These are phyloP conservation scores for Lophiotrema nucula DNA, from an alignment of 495 filamentous ascomycete genomes.

Conservation along the genomic window DNA sequence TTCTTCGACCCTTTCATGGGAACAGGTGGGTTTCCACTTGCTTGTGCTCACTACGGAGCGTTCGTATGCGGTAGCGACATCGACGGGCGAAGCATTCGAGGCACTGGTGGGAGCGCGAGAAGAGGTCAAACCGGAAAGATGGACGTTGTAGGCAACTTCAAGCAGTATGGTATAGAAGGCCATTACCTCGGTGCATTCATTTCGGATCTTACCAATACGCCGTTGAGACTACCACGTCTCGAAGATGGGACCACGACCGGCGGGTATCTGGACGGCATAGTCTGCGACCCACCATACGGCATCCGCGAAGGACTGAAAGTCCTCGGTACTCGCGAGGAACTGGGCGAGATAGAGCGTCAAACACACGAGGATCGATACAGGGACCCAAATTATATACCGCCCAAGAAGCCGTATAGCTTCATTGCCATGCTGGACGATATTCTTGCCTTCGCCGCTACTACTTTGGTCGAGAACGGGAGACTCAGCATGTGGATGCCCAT, in stretches of 20 bases:
- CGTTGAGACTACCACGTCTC: slow-evolving; percentile 50
- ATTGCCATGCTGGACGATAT: slow-evolving; percentile 85
- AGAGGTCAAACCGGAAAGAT: slow-evolving; percentile 39
- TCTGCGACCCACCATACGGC: slow-evolving; percentile 99
- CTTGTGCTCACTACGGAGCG: slow-evolving; percentile 86
- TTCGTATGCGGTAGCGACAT: slow-evolving; percentile 82
- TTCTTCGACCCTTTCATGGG: slow-evolving; percentile 95
- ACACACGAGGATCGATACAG: slow-evolving; percentile 22
- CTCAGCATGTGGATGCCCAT: slow-evolving; percentile 98
- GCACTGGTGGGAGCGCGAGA: slow-evolving; percentile 47
- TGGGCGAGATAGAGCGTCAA: slow-evolving; percentile 54
- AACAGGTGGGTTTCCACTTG: slow-evolving; percentile 85
- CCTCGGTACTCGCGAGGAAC: slow-evolving; percentile 65
- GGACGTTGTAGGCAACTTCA: slow-evolving; percentile 71
- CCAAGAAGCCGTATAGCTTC: slow-evolving; percentile 89
- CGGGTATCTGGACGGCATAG: slow-evolving; percentile 77
- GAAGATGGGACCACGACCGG: slow-evolving; percentile 23
- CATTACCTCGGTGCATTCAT: slow-evolving; percentile 74
- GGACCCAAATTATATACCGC: slow-evolving; percentile 68
- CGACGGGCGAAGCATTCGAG: slow-evolving; percentile 81
- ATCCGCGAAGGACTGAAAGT: slow-evolving; percentile 90
- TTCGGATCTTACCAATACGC: slow-evolving; percentile 86
- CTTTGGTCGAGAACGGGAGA: slow-evolving; percentile 78
- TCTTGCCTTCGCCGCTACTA: slow-evolving; percentile 71
- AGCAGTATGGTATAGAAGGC: slow-evolving; percentile 70